Conservation (phyloP, 257 asterid genomes). For the Solanum rostratum region DNA sequence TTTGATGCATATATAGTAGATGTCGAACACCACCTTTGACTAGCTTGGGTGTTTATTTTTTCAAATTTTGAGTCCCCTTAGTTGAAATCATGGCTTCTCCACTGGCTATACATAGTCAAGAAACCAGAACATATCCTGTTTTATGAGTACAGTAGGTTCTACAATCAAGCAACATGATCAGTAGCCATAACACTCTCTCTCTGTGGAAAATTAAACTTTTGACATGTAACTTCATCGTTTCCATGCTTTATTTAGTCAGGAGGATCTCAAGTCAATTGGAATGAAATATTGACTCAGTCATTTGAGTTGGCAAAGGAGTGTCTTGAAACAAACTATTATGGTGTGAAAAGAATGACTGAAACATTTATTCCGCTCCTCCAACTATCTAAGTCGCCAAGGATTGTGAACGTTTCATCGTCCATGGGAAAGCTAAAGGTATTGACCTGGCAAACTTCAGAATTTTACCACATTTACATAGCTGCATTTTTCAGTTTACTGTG, state of each 20-base stretch:
- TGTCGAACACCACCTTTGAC: too few species aligned
- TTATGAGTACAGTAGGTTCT: too few species aligned
- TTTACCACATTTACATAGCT: not conserved
- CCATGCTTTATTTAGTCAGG: slow-evolving; percentile 5
- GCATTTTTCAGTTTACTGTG: not conserved
- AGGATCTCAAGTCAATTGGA: slow-evolving; percentile 4
- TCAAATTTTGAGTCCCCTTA: too few species aligned
- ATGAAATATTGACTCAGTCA: slow-evolving; percentile 15
- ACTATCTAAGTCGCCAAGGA: slow-evolving; percentile 29
- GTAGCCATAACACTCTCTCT: not conserved
- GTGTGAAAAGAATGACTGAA: slow-evolving; percentile 22
- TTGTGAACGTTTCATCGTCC: slow-evolving; percentile 38
- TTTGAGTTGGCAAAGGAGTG: slow-evolving; percentile 23
- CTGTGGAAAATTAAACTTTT: not conserved
- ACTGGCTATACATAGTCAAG: not conserved
- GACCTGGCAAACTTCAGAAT: not conserved
- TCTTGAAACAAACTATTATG: slow-evolving; percentile 31
- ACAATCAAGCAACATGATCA: not conserved
- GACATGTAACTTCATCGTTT: not conserved
- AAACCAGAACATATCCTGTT: not conserved
- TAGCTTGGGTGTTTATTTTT: too few species aligned
- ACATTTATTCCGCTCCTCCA: slow-evolving; percentile 29
- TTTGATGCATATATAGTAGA: too few species aligned
- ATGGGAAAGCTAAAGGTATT: slow-evolving; percentile 32
- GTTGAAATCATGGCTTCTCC: too few species aligned